Base-by-base conservation (phyloP, 106 monocot species). In the Allium cepa region DNA sequence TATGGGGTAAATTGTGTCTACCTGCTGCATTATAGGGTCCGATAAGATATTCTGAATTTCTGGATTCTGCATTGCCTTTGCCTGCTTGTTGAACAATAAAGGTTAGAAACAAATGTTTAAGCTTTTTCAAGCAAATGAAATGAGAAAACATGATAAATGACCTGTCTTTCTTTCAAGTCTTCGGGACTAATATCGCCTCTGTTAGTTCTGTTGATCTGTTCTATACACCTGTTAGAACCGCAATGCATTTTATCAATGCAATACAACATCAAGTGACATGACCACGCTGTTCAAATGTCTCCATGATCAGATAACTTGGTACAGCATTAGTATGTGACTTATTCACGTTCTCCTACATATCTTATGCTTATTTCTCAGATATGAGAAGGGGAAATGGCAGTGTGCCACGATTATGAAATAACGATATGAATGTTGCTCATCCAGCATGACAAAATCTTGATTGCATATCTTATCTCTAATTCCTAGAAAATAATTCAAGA, bases 161-260 rank as follows among this genome's bases (percentile, higher is more conserved):
- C 96, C 89, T 97, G 96, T 93, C 90, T 86, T 70, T 99, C 97
- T 73, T 99, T 84, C 75, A 93, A 65, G 17, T 99, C 97, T 48
- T 99, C 97, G 4, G 86, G 82, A 56, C 82, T 97, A 8, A 97
- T 75, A 47, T 97, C 97, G 17, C 97, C 92, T 79, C 92, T 80
- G 71, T 86, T 90, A 8, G 92, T 73, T 79, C 80, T 99, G 63
- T 99, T 99, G 75, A 99, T 87, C 81, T 92, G 97, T 59, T 87
- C 89, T 50, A 99, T 15, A 8, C 53, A 55, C 53, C 53, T 55
- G 0, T 15, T 12, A 55, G 7, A 55, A 55, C 53, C 11, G 3
- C 53, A 55, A 55, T 15, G 15, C 53, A 55, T 55, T 55, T 55
- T 55, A 55, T 11, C 53, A 55, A 6, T 55, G 7, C 4, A 55